phyloP scores from a whole-genome alignment of 2,329 filamentous ascomycete species.

The Colletotrichum nymphaeae region DNA sequence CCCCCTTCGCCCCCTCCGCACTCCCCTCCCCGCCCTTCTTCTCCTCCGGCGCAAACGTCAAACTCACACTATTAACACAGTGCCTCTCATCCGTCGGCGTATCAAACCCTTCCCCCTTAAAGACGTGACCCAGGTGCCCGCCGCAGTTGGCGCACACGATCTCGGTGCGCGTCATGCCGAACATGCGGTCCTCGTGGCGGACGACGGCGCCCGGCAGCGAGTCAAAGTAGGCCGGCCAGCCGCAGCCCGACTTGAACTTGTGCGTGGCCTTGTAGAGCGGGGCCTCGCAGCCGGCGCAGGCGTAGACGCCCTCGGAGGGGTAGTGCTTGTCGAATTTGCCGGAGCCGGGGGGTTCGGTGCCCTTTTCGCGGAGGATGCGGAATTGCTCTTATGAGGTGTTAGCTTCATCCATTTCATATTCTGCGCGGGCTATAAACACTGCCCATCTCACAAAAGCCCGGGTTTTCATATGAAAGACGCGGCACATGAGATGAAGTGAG shows the following conservation, averaged over 20 bases:
- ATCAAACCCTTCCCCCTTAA: conserved; percentile 86
- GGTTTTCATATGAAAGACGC: background rate
- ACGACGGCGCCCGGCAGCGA: conserved; percentile 91
- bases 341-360: conserved; percentile 84
- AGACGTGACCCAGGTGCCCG: conserved; percentile 90
- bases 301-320: conserved; percentile 81
- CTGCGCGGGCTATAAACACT: background rate
- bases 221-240: conserved; percentile 98
- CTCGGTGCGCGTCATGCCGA: conserved; percentile 90
- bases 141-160: conserved; percentile 96
- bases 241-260: conserved; percentile 97
- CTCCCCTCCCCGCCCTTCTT: conserved; percentile 48
- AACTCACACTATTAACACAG: conserved; percentile 93
- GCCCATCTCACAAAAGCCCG: background rate
- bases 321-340: conserved; percentile 92
- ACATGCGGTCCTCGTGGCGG: conserved; percentile 78
- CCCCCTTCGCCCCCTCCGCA: conserved; percentile 45
- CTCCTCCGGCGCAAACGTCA: conserved; percentile 82
- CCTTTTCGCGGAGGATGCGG: conserved; percentile 90
- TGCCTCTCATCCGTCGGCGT: conserved; percentile 96
- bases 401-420: conserved; percentile 6
- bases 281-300: conserved; percentile 85
- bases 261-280: conserved; percentile 93
- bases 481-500: background rate
- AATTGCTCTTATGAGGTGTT: conserved; percentile 81